A percentile compares a stretch with the other conserved stretches of the same genome.
Conservation (phyloP, 768 basidiomycete species). For the Fomitopsis pulvina region DNA sequence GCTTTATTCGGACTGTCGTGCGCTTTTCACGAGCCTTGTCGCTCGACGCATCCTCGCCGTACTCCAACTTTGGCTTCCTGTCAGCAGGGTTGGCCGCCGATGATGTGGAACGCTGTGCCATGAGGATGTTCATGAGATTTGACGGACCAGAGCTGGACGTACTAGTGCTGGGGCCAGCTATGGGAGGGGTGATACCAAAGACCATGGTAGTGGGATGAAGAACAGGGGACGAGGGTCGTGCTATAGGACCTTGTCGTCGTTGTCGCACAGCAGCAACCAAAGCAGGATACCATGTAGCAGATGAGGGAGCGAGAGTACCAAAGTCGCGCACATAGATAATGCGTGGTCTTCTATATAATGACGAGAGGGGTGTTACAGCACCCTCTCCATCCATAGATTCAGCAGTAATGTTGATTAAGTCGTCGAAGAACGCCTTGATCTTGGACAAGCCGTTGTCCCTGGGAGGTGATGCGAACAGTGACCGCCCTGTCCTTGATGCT, state of each 20-base stretch:
- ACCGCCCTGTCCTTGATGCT: conserved; percentile 8
- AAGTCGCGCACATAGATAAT: conserved; percentile 84
- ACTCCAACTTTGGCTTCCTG: conserved; percentile 41
- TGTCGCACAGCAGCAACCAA: conserved; percentile 74
- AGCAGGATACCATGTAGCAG: conserved; percentile 74
- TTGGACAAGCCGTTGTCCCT: conserved; percentile 32
- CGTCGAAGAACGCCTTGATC: conserved; percentile 68
- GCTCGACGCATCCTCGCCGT: conserved; percentile 61
- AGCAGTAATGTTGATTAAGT: conserved; percentile 58
- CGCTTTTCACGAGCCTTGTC: conserved; percentile 67
- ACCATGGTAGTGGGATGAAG: conserved; percentile 73
- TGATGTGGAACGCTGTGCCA: conserved; percentile 34
- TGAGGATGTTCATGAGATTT: conserved; percentile 38
- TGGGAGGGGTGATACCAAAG: conserved; percentile 79
- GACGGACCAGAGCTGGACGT: conserved; percentile 23
- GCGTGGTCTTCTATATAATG: conserved; percentile 42
- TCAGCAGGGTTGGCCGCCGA: conserved; percentile 24
- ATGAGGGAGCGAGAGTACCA: conserved; percentile 63
- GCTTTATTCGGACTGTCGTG: conserved; percentile 60
- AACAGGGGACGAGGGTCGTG: conserved; percentile 53
- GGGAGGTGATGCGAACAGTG: conserved; percentile 14
- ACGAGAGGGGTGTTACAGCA: conserved; percentile 14
- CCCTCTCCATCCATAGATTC: conserved; percentile 17
- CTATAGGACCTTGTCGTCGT: conserved; percentile 59
- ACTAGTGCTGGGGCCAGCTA: conserved; percentile 41